Percentiles rank a stretch among this genome's conserved stretches.
Evolutionary conservation across 1,139 yeast genomes (phyloP).

Genomic region (Yamadazyma friedrichii): DNA sequence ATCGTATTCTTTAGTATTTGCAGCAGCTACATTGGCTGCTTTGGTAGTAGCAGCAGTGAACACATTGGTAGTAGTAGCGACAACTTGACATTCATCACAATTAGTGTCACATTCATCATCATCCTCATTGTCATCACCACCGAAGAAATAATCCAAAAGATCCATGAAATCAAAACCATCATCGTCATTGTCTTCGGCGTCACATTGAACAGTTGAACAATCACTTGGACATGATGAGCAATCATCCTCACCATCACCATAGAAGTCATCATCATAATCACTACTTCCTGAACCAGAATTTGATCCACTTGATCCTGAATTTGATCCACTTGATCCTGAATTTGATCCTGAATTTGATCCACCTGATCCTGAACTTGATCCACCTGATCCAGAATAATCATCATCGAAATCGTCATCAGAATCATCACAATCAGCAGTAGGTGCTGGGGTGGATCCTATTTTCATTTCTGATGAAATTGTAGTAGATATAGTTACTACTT

Average conservation of each 20-base stretch:
- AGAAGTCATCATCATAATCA: slow-evolving; percentile 9
- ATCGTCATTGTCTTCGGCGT: slow-evolving; percentile 10
- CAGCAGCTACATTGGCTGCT: not conserved
- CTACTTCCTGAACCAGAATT: not conserved
- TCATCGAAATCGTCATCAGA: slow-evolving; percentile 1
- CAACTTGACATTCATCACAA: slow-evolving; percentile 16
- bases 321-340: slow-evolving; percentile 14
- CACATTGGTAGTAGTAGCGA: slow-evolving; percentile 6
- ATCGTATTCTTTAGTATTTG: slow-evolving; percentile 11
- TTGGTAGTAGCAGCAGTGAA: slow-evolving; percentile 1
- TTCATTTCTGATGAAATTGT: slow-evolving; percentile 6
- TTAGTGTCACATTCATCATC: slow-evolving; percentile 17
- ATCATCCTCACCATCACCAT: slow-evolving; percentile 10
- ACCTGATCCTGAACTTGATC: slow-evolving; percentile 11
- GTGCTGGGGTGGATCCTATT: slow-evolving; percentile 5
- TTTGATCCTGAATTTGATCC: slow-evolving; percentile 10
- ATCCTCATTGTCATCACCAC: slow-evolving; percentile 15
- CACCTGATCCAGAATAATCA: slow-evolving; percentile 8
- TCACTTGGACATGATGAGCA: slow-evolving; percentile 3
- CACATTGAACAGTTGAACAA: slow-evolving; percentile 5
- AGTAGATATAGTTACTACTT: slow-evolving; percentile 8
- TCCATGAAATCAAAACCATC: slow-evolving; percentile 6
- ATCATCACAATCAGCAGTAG: slow-evolving; percentile 5
- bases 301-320: slow-evolving; percentile 8
- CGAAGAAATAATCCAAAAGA: slow-evolving; percentile 3